Evolutionary conservation across 345 rosid genomes (phyloP).

Genomic region (Dipteronia sinensis): DNA sequence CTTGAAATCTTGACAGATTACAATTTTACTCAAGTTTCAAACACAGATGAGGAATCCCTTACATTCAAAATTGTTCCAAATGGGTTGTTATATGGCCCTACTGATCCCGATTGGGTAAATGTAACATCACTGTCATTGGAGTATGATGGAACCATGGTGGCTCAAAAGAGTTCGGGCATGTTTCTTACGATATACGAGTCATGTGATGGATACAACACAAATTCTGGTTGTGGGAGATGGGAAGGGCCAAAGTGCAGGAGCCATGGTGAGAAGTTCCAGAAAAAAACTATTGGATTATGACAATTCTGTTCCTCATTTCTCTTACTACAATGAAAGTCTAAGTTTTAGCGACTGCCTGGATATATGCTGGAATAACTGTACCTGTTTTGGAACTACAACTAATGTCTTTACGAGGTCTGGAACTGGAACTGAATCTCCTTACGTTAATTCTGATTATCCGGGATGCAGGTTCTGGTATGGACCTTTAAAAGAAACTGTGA

Average conservation of each 20-base stretch:
- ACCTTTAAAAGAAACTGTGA: neutral
- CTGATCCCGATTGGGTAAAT: no score
- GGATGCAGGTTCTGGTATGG: neutral
- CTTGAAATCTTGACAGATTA: neutral
- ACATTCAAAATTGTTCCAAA: neutral
- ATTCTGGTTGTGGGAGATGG: conserved; percentile 5
- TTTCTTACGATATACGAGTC: neutral
- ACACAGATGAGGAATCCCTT: neutral
- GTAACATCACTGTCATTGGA: neutral
- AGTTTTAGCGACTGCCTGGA: neutral
- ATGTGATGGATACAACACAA: neutral
- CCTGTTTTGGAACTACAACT: neutral
- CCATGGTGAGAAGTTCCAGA: no score
- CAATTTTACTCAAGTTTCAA: neutral
- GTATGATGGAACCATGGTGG: neutral
- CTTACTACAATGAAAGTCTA: no score
- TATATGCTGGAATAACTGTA: conserved; percentile 4
- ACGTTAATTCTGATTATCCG: no score
- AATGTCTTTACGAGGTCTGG: no score
- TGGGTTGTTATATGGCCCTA: no score
- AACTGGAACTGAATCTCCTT: no score
- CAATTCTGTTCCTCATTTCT: neutral
- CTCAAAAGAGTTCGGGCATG: neutral
- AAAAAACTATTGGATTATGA: no score
- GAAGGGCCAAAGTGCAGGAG: neutral